phyloP scores from a whole-genome alignment of 306 rosid species.

The Ammopiptanthus mongolicus region DNA sequence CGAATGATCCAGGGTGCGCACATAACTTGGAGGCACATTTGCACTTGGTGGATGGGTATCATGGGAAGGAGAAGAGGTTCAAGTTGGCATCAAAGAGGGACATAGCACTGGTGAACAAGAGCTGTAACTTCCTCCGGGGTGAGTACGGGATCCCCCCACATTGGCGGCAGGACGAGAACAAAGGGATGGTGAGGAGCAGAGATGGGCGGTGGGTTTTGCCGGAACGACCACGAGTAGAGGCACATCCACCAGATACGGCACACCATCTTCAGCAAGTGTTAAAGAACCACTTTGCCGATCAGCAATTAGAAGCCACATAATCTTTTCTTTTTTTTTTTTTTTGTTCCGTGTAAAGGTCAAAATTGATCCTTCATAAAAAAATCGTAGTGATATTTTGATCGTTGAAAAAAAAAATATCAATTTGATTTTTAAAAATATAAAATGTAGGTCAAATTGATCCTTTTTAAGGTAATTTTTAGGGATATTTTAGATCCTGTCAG shows the following conservation, averaged over 20 bases:
- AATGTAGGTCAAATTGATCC: too few species aligned
- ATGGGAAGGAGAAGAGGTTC: constrained; percentile 39
- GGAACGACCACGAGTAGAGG: constrained; percentile 43
- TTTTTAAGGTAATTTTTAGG: too few species aligned
- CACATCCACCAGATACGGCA: constrained; percentile 52
- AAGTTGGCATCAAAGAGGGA: constrained; percentile 39
- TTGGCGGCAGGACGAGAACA: constrained; percentile 77
- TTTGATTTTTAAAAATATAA: too few species aligned
- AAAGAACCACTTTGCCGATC: background rate
- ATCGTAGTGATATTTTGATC: too few species aligned
- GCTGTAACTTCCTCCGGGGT: constrained; percentile 34
- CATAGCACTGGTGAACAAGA: constrained; percentile 59
- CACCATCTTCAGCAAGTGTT: constrained; percentile 45
- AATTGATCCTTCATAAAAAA: too few species aligned
- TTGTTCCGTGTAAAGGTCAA: too few species aligned
- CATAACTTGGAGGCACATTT: constrained; percentile 62
- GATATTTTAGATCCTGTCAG: too few species aligned
- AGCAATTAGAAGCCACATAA: constrained; percentile 9
- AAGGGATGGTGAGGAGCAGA: constrained; percentile 50
- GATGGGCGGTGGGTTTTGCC: constrained; percentile 71
- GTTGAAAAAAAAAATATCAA: too few species aligned
- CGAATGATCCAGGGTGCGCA: constrained; percentile 40
- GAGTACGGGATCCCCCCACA: constrained; percentile 47
- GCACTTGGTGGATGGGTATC: constrained; percentile 60
- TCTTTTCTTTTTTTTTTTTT: background rate